Base-by-base conservation (phyloP, 129 eudicot genomes). In the Pulicaria dysenterica region DNA sequence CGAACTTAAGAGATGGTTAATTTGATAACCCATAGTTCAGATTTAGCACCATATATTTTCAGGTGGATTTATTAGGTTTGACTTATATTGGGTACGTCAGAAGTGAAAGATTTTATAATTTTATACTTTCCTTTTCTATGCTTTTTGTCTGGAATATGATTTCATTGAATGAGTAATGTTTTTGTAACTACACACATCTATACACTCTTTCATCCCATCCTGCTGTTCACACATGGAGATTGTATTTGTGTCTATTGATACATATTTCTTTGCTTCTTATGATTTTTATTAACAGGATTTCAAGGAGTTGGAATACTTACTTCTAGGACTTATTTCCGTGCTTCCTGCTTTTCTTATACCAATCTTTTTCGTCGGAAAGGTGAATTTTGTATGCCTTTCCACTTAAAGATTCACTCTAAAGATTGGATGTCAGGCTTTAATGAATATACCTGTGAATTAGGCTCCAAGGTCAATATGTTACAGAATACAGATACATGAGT, bases 311-410 rank as follows among this genome's bases (percentile, higher is more conserved):
- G 98, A 93, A 77, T 93, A 93, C 86, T 82, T 93, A 64, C 53
- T 90, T 58, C 69, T 90, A 75, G 98, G 92, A 46, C 85, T 90
- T 6, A 77, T 90, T 80, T 90, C 96, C 2, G 95, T 82, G 69
- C 84, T 87, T 48, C 96, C 98, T 24, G 96, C 98, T 42, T 87
- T 93, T 68, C 41, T 87, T 41, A 73, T 89, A 72, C 98, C 98
- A 5, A 38, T 93, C 64, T 16, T 93, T 61, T 58, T 87, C 62
- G 88, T 84, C 67, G 95, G 96, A 74, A 81, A 89, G 96, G 98
- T 93, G 53, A 84, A 17, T 51, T 54, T 58, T 57, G 61, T 39
- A 50, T 54, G 14, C 48, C 54, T 58, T 58, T 16, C 47, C 13
- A 15, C 36, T 5, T 45, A 8, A 37, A 17, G 19, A 41, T 63